Conservation (phyloP, 176 grass and related monocot species). For the Bothriochloa decipiens region DNA sequence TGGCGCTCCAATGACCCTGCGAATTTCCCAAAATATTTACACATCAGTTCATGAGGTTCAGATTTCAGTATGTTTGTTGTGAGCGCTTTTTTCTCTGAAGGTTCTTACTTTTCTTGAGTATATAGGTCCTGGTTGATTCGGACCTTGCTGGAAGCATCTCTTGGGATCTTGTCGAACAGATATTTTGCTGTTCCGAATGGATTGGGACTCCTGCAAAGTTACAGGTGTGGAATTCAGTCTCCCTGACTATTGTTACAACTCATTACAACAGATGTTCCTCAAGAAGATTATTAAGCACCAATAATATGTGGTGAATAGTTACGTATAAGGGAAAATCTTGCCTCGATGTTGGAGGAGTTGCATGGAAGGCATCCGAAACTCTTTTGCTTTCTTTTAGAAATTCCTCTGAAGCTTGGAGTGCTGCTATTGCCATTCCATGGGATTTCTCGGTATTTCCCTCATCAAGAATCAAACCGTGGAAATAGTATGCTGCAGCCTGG, state of each 20-base stretch:
- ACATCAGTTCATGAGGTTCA: slow-evolving; percentile 31
- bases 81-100: slow-evolving; percentile 5
- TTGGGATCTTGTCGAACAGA: slow-evolving; percentile 89
- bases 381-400: slow-evolving; percentile 93
- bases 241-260: not conserved
- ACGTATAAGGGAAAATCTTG: slow-evolving; percentile 10
- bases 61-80: slow-evolving; percentile 15
- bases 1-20: slow-evolving; percentile 72
- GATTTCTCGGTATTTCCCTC: slow-evolving; percentile 99
- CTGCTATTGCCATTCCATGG: slow-evolving; percentile 80
- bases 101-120: slow-evolving; percentile 85
- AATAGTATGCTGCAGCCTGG: slow-evolving; percentile 97
- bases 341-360: slow-evolving; percentile 82
- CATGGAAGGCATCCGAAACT: slow-evolving; percentile 70
- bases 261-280: slow-evolving; percentile 1
- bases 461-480: slow-evolving; percentile 97
- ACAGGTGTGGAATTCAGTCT: slow-evolving; percentile 40
- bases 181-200: slow-evolving; percentile 89
- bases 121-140: slow-evolving; percentile 91
- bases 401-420: slow-evolving; percentile 86
- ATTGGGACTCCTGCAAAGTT: slow-evolving; percentile 70
- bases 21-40: slow-evolving; percentile 24
- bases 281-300: not conserved
- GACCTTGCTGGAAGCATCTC: slow-evolving; percentile 89
- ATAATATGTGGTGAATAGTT: not conserved